phyloP scores from a whole-genome alignment of 2,329 filamentous ascomycete genomes.

The Gremmenia infestans region DNA sequence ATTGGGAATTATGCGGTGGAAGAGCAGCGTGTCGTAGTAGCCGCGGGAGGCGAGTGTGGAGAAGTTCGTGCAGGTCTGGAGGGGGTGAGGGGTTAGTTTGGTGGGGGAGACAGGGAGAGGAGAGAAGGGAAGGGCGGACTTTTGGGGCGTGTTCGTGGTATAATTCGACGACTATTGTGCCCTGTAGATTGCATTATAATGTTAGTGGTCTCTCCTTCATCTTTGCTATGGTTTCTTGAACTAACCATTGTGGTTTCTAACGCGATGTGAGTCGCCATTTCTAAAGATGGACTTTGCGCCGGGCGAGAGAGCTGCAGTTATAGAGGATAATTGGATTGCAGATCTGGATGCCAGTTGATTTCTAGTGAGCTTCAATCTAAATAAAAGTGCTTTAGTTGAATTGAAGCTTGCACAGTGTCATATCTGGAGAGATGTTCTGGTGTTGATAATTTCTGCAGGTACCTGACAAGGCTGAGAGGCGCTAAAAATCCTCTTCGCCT shows the following conservation, averaged over 20 bases:
- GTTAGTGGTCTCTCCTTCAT: background rate
- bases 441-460: conserved; percentile 13
- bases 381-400: background rate
- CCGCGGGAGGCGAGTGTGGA: conserved; percentile 69
- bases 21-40: conserved; percentile 82
- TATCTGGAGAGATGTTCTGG: background rate
- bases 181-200: conserved; percentile 45
- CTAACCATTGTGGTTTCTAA: conserved; percentile 77
- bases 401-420: background rate
- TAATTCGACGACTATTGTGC: conserved; percentile 80
- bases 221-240: background rate
- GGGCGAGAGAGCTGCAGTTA: background rate
- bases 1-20: conserved; percentile 91
- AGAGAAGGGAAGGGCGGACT: conserved; percentile 31
- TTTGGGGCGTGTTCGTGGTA: conserved; percentile 84
- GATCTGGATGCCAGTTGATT: background rate
- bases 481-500: conserved; percentile 4
- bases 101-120: too few relatives aligned
- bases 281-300: conserved; percentile 11
- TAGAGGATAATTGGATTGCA: background rate
- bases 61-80: conserved; percentile 80
- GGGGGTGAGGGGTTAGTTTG: conserved; percentile 4
- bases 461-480: conserved; percentile 19
- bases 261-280: conserved; percentile 72
- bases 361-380: too few relatives aligned